These are phyloP conservation scores for Apiotrichum gracile DNA, from an alignment of 1,284 basidiomycete species.

Conservation along the genomic window DNA sequence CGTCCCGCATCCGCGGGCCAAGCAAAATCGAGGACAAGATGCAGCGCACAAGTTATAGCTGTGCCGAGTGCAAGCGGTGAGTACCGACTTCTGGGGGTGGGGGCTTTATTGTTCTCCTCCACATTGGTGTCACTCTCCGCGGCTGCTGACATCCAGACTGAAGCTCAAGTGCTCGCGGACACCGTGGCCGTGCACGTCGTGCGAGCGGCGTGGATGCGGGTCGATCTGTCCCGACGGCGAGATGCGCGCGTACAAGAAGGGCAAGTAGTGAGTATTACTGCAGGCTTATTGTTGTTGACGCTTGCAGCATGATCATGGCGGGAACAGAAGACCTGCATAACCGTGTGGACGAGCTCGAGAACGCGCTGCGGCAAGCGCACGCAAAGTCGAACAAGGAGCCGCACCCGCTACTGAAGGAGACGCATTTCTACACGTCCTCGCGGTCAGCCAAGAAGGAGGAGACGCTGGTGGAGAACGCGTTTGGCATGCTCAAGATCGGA, in stretches of 20 bases:
- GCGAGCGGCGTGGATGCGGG: constrained; percentile 41
- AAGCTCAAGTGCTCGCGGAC: constrained; percentile 41
- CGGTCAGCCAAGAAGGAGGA: background rate
- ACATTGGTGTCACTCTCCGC: no score
- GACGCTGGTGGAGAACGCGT: constrained; percentile 15
- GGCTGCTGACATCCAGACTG: constrained; percentile 20
- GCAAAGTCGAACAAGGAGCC: constrained; percentile 18
- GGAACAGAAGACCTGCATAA: constrained; percentile 42
- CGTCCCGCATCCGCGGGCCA: background rate
- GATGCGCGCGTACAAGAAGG: constrained; percentile 19
- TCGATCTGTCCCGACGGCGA: constrained; percentile 43
- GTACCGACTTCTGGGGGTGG: constrained; percentile 1
- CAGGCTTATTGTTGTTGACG: background rate
- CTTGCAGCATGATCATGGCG: constrained; percentile 37
- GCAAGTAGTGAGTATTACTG: constrained; percentile 32
- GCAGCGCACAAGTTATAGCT: constrained; percentile 31
- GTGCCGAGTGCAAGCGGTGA: constrained; percentile 39
- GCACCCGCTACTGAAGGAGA: constrained; percentile 34
- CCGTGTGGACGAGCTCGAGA: constrained; percentile 38
- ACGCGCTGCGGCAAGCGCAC: constrained; percentile 36
- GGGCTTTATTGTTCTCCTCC: background rate
- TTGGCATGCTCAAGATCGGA: constrained; percentile 43
- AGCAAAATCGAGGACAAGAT: constrained; percentile 1
- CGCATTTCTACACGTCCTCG: constrained; percentile 31
- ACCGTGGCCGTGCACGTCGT: constrained; percentile 41